Base-by-base conservation (phyloP, 352 stramenopile species). In the Pilasporangium apinafurcum region DNA sequence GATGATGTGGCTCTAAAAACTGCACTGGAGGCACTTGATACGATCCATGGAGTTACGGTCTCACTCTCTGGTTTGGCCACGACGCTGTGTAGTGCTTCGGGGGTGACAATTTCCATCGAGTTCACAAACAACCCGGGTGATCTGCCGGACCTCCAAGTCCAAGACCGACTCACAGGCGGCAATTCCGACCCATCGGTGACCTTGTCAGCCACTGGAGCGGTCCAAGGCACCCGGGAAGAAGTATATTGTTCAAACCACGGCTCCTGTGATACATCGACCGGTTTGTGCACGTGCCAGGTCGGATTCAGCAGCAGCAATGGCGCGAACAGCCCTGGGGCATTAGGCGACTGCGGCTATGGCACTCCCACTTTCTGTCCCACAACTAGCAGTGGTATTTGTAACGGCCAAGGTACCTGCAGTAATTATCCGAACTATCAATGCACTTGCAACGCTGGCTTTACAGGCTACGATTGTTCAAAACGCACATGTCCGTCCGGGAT, bases 181-280 rank as follows among this genome's bases (percentile, higher is more conserved):
- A 53, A 38, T 4, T 25, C 48, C 0, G 32, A 46, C 0, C 21
- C 56, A 10, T 6, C 45, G 21, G 36, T 68, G 31, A 52, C 45
- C 4, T 25, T 68, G 22, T 37, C 43, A 8, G 28, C 33, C 3
- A 37, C 35, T 17, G 40, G 40, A 32, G 17, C 3, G 6, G 35
- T 41, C 3, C 44, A 60, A 17, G 77, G 77, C 16, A 85, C 63
- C 0, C 68, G 66, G 3, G 73, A 83, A 30, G 63, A 77, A 30
- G 52, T 39, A 4, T 66, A 94, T 56, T 98, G 92, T 56, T 91
- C 84, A 0, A 96, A 97, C 53, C 68, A 63, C 26, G 83, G 83
- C 16, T 28, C 44, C 2, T 95, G 82, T 24, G 65, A 94, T 27
- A 56, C 65, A 17, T 49, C 28, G 9, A 73, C 60, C 0, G 84